phyloP scores from a whole-genome alignment of 345 rosid species.

The Orychophragmus violaceus region DNA sequence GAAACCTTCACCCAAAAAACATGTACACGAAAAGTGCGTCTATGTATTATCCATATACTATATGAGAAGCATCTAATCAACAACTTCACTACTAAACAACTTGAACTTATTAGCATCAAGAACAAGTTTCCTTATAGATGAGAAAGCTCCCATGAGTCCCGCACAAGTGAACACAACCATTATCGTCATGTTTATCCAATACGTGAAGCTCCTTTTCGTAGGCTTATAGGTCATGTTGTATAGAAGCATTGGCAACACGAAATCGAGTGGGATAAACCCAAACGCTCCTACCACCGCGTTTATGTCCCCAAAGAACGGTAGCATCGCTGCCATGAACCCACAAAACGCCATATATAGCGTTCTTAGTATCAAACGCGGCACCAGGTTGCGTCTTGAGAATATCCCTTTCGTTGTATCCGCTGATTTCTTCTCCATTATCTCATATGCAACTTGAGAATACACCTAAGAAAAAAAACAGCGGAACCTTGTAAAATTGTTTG shows the following conservation, averaged over 20 bases:
- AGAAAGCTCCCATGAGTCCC: constrained; percentile 79
- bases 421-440: constrained; percentile 77
- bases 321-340: constrained; percentile 91
- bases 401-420: constrained; percentile 80
- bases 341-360: constrained; percentile 68
- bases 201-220: constrained; percentile 44
- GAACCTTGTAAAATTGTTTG: neutral
- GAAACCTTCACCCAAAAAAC: neutral
- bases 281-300: constrained; percentile 82
- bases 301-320: constrained; percentile 94
- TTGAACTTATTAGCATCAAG: constrained; percentile 83
- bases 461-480: constrained; percentile 42
- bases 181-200: constrained; percentile 65
- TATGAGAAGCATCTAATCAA: constrained; percentile 34
- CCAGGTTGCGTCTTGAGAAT: constrained; percentile 70
- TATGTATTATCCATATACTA: neutral
- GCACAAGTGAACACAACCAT: constrained; percentile 63
- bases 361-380: constrained; percentile 68
- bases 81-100: constrained; percentile 76
- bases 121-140: constrained; percentile 75
- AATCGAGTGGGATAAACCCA: constrained; percentile 93
- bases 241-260: constrained; percentile 90
- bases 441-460: constrained; percentile 96
- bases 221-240: constrained; percentile 88
- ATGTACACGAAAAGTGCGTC: constrained; percentile 1